Base-by-base conservation (phyloP, 176 grass and related monocot species). In the Hordeum vulgare region DNA sequence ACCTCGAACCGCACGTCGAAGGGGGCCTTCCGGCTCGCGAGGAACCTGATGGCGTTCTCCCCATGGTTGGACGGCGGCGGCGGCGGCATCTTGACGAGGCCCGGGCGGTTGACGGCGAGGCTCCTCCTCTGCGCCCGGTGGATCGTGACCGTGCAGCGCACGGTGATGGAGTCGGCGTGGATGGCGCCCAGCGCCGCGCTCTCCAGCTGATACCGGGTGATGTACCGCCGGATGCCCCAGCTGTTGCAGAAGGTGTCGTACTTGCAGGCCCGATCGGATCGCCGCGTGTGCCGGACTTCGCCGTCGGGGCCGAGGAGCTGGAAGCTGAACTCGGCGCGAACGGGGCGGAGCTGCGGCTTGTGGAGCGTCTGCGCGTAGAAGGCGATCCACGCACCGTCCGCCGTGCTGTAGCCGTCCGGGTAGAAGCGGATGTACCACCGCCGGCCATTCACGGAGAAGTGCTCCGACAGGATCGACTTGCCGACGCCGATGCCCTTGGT, bases 1-100 rank as follows among this genome's bases (percentile, higher is more conserved):
- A 90, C 88, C 58, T 41, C 15, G 65, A 90, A 82, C 21, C 20
- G 76, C n/a, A 83, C 74, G 88, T 90, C 88, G 69, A 47, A 84
- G 44, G 79, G 74, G 33, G 74, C 83, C 56, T 31, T 72, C 64
- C 66, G 74, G 74, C 44, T 45, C 0, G 4, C 9, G 17, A 86
- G 49, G 58, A 90, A 85, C 4, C 10, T n/a, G 35, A 49, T 40
- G 14, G 74, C 44, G 66, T 79, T 88, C 26, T 54, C 21, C 0
- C 10, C 47, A 76, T 75, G 56, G 36, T 40, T 23, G 7, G 81
- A 74, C 26, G 23, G 36, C 35, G 79, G 79, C 79, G 61, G 61
- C 36, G 18, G 66, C 7, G 29, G 2, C 29, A 62, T 45, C 34
- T 6, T 12, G 35, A 31, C 49, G 33, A 9, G 14, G 15, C 12